Base-by-base conservation (phyloP, 2,329 filamentous ascomycete genomes). In the Fusarium haematococcum region DNA sequence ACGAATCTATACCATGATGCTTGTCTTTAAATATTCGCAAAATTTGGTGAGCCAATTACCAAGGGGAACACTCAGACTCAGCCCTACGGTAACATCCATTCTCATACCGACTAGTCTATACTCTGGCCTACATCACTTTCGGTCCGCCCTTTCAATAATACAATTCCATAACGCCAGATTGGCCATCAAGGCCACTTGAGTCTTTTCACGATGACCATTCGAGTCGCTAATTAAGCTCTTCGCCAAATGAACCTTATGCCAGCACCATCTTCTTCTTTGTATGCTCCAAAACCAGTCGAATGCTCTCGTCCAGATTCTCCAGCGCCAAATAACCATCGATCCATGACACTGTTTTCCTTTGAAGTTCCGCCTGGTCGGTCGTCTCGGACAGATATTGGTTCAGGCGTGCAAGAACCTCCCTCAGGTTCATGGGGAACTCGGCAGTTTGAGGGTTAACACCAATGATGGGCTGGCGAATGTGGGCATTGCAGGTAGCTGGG, bases 401-500 rank as follows among this genome's bases (percentile, higher is more conserved):
- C 71, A 98, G 82, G 54, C 88, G 85, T 2, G 87, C 85, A 62
- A 98, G 85, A 9, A 91, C 88, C 68, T 89, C 87, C 59, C 91
- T 89, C 70, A 98, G 84, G 57, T 91, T 92, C 48, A 87, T 86
- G 8, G 95, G 93, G 82, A 97, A 98, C 5, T 91, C 90, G 9
- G 92, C 86, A 4, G 93, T 93, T 37, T 86, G 85, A 6, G 89
- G 81, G 30, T 88, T 87, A 18, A 95, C 82, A 23, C 91, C 92
- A 59, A 94, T 85, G 3, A 97, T 85, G 6, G 94, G 91, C 76
- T 92, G 88, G 78, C 89, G 91, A 75, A 96, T 90, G 78, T 91
- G 89, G 83, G 94, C 96, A 79, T 90, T 91, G 81, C 89, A 89
- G 0, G 92, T 92, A 63, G 90, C 87, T 7, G 92, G 86, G 71